Percentiles rank a stretch among this genome's conserved stretches.
Evolutionary conservation across 2,329 filamentous ascomycete genomes (phyloP).

Genomic region (Coniochaeta hoffmannii): DNA sequence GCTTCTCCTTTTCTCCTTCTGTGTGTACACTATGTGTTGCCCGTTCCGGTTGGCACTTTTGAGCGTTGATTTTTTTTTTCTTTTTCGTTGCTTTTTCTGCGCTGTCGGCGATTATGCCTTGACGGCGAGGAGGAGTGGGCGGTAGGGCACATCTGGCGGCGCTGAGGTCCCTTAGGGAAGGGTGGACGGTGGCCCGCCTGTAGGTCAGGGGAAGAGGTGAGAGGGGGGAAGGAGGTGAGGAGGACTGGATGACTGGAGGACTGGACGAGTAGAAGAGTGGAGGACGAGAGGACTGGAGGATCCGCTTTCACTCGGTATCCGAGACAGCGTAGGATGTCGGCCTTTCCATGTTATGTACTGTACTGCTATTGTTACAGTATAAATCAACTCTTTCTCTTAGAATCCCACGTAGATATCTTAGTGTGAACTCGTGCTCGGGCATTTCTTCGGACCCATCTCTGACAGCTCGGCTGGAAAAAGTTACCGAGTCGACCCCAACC

Average conservation of each 20-base stretch:
- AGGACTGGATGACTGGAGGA: background rate
- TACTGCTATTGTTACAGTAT: background rate
- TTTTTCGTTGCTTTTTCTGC: background rate
- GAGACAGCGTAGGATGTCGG: background rate
- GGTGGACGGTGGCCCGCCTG: too few relatives aligned
- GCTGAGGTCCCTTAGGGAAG: too few relatives aligned
- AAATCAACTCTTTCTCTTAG: background rate
- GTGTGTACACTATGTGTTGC: background rate
- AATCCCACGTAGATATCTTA: background rate
- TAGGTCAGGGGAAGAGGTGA: background rate
- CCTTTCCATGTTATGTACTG: background rate
- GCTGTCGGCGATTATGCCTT: background rate
- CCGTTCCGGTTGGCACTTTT: background rate
- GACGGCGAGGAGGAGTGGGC: background rate
- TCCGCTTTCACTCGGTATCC: background rate
- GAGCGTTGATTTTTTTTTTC: background rate
- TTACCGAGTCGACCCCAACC: too few relatives aligned
- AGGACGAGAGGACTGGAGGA: background rate
- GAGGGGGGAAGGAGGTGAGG: background rate
- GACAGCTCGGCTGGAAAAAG: too few relatives aligned
- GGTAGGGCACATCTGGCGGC: too few relatives aligned
- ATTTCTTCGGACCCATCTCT: too few relatives aligned
- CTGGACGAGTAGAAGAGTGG: background rate
- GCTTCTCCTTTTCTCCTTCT: background rate
- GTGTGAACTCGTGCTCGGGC: background rate